Percentiles rank a stretch among this genome's conserved stretches.
Conservation (phyloP, 164 flowering plant genomes). For the Annona cherimola region DNA sequence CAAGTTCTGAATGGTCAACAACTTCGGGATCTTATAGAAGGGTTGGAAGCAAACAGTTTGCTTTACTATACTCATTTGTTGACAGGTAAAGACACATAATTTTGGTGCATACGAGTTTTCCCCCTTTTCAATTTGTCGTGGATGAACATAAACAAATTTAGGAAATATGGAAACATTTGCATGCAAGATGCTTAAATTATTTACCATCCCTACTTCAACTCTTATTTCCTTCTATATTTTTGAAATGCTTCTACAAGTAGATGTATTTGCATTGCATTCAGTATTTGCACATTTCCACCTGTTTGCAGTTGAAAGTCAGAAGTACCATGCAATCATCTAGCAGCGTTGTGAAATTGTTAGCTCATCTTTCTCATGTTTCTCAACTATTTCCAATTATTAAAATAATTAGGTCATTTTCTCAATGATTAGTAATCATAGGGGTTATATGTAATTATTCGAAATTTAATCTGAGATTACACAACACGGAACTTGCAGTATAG, state of each 20-base stretch:
- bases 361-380: too few relatives aligned
- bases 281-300: not conserved
- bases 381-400: too few relatives aligned
- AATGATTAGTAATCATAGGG: too few relatives aligned
- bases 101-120: not conserved
- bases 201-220: not conserved
- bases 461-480: too few relatives aligned
- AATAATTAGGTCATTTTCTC: too few relatives aligned
- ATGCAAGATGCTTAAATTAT: not conserved
- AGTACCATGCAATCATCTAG: not conserved
- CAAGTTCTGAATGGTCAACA: conserved; percentile 93
- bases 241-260: not conserved
- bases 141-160: too few relatives aligned
- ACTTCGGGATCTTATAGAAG: conserved; percentile 86
- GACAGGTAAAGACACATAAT: conserved; percentile 50
- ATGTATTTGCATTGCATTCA: not conserved
- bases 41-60: conserved; percentile 82
- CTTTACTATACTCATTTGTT: conserved; percentile 86
- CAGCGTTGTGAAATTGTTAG: not conserved
- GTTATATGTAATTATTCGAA: too few relatives aligned
- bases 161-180: not conserved
- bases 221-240: too few relatives aligned
- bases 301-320: not conserved
- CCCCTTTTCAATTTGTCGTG: not conserved
- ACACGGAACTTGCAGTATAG: too few relatives aligned